These are phyloP conservation scores for Septoria linicola DNA, from an alignment of 2,329 filamentous ascomycete genomes.

Conservation along the genomic window DNA sequence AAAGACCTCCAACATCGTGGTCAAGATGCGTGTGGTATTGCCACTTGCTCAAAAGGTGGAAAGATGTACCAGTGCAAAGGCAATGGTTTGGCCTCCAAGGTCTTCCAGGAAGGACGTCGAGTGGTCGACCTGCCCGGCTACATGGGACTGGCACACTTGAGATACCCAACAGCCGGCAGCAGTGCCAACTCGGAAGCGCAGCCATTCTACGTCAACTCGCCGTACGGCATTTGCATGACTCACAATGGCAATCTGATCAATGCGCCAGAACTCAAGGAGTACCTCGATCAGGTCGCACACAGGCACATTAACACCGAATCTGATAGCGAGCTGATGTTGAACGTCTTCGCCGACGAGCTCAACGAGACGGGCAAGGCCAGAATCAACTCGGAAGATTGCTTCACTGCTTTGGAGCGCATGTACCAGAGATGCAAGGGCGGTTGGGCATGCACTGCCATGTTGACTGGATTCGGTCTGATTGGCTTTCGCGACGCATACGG, in stretches of 20 bases:
- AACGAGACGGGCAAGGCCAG: slow-evolving; percentile 78
- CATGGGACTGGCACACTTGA: slow-evolving; percentile 81
- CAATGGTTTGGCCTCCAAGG: slow-evolving; percentile 80
- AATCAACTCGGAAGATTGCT: slow-evolving; percentile 75
- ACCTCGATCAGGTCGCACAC: slow-evolving; percentile 74
- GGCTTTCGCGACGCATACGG: slow-evolving; percentile 78
- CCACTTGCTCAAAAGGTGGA: slow-evolving; percentile 70
- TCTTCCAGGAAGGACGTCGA: slow-evolving; percentile 77
- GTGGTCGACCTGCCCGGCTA: slow-evolving; percentile 74
- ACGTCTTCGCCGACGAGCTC: slow-evolving; percentile 81
- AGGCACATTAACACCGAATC: slow-evolving; percentile 88
- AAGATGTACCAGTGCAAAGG: slow-evolving; percentile 88
- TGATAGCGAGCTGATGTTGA: slow-evolving; percentile 83
- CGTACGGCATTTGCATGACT: slow-evolving; percentile 76
- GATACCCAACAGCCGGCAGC: slow-evolving; percentile 87
- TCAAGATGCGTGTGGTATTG: slow-evolving; percentile 86
- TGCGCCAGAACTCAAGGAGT: slow-evolving; percentile 65
- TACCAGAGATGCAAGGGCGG: slow-evolving; percentile 72
- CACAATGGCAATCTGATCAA: slow-evolving; percentile 92
- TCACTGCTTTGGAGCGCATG: slow-evolving; percentile 68
- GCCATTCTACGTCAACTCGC: slow-evolving; percentile 86
- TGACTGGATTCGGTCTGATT: slow-evolving; percentile 76
- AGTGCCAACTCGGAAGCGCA: slow-evolving; percentile 82
- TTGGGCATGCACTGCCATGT: slow-evolving; percentile 78
- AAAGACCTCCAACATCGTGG: slow-evolving; percentile 59